These are phyloP conservation scores for Mycena sp. DNA, from an alignment of 1,284 basidiomycete species.

Conservation along the genomic window DNA sequence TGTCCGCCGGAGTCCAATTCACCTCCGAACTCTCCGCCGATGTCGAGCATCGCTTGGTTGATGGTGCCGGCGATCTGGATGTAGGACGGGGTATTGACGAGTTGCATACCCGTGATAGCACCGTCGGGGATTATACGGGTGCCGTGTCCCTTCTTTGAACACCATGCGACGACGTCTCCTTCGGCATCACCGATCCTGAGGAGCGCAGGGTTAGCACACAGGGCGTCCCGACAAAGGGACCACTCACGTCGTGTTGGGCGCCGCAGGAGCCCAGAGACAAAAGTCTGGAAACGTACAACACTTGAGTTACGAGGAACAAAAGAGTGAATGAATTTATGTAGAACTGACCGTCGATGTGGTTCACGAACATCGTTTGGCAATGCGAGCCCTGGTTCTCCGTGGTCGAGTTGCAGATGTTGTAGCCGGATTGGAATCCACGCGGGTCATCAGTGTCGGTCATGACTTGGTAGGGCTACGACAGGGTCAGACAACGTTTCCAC, in stretches of 20 bases:
- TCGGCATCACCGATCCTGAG: constrained; percentile 73
- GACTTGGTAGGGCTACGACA: constrained; percentile 32
- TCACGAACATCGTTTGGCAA: constrained; percentile 48
- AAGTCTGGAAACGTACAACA: constrained; percentile 48
- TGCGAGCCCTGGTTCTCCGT: constrained; percentile 45
- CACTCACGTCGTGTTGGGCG: constrained; percentile 45
- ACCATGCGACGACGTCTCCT: constrained; percentile 75
- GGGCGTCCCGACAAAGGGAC: neutral
- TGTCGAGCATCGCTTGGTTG: constrained; percentile 68
- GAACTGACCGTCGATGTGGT: constrained; percentile 38
- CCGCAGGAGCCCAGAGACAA: constrained; percentile 62
- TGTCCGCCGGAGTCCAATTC: constrained; percentile 26
- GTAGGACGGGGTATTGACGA: constrained; percentile 72
- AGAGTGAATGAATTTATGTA: neutral
- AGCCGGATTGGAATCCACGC: constrained; percentile 44
- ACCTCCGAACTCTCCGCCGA: constrained; percentile 40
- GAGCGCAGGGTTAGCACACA: neutral
- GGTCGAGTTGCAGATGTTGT: constrained; percentile 51
- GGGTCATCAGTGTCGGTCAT: constrained; percentile 29
- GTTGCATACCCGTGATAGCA: constrained; percentile 70
- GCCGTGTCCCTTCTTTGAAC: constrained; percentile 73
- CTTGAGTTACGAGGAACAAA: neutral
- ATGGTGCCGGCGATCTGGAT: constrained; percentile 74
- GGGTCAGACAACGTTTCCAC: neutral
- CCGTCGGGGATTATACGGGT: constrained; percentile 71